Percentiles rank a stretch among this genome's conserved stretches.
Evolutionary conservation across 805 yeast species (phyloP).

Genomic region (Candida endomychidarum): DNA sequence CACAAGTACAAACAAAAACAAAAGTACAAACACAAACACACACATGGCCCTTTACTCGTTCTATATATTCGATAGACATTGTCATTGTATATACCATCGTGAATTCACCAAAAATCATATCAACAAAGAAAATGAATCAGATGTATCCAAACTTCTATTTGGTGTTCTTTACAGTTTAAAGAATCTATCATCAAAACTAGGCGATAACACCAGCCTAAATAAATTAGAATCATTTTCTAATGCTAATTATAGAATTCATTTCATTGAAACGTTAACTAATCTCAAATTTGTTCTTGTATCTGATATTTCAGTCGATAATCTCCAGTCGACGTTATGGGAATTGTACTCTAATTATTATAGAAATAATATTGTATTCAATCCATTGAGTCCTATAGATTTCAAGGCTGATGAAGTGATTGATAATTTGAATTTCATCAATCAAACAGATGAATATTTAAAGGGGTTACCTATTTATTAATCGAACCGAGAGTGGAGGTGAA

Average conservation of each 20-base stretch:
- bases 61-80: constrained; percentile 90
- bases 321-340: constrained; percentile 54
- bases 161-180: constrained; percentile 82
- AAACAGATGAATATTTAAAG: constrained; percentile 49
- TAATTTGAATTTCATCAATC: constrained; percentile 54
- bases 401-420: constrained; percentile 38
- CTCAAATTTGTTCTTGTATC: constrained; percentile 73
- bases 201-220: constrained; percentile 32
- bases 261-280: constrained; percentile 75
- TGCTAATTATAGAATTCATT: constrained; percentile 75
- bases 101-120: constrained; percentile 44
- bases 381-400: constrained; percentile 50
- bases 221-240: constrained; percentile 61
- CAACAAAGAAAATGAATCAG: constrained; percentile 60
- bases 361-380: constrained; percentile 59
- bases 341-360: constrained; percentile 62
- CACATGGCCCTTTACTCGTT: constrained; percentile 52
- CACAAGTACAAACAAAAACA: neutral
- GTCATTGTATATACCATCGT: constrained; percentile 78
- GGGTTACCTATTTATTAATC: constrained; percentile 23
- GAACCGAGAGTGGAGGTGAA: too few relatives aligned
- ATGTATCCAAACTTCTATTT: constrained; percentile 76
- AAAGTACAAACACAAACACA: too few relatives aligned
- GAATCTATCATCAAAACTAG: constrained; percentile 63
- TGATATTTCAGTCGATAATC: constrained; percentile 57